A percentile compares a stretch with the other conserved stretches of the same genome.
These are phyloP conservation scores for Podila epigama DNA, from an alignment of 192 early-diverging fungal species.

Conservation along the genomic window DNA sequence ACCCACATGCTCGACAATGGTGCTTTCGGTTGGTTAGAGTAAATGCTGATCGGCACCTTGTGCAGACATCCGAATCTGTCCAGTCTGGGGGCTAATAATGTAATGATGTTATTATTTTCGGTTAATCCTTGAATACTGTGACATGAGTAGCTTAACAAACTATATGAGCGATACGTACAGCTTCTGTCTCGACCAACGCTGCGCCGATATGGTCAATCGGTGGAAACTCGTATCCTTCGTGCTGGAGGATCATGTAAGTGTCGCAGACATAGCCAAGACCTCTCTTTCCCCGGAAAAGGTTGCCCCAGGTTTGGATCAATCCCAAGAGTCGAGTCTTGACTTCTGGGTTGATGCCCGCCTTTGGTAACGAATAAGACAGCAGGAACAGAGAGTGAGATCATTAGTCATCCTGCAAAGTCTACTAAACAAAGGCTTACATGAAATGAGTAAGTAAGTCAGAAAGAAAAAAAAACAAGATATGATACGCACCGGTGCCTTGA, in stretches of 20 bases:
- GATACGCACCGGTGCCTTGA: conserved; percentile 60
- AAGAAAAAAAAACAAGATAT: background rate
- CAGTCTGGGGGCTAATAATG: conserved; percentile 98
- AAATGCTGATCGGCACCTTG: conserved; percentile 91
- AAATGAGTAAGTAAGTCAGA: too few species aligned
- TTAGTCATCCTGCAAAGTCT: too few species aligned
- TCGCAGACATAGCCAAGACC: conserved; percentile 83
- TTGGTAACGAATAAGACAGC: too few species aligned
- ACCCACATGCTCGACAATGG: conserved; percentile 97
- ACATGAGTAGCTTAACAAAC: too few species aligned
- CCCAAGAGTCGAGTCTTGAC: conserved; percentile 78
- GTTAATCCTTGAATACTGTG: too few species aligned
- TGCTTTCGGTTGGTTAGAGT: conserved; percentile 97
- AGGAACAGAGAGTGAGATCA: too few species aligned
- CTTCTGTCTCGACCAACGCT: conserved; percentile 85
- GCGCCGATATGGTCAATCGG: conserved; percentile 65
- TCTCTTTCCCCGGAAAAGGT: conserved; percentile 78
- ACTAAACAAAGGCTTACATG: background rate
- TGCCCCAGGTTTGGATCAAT: conserved; percentile 91
- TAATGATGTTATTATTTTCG: too few species aligned
- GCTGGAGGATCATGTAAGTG: conserved; percentile 82
- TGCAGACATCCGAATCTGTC: conserved; percentile 94
- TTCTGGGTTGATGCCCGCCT: conserved; percentile 72
- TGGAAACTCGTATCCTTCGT: conserved; percentile 81
- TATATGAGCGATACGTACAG: conserved; percentile 72